Conservation (phyloP, 768 basidiomycete genomes). For the Mycena capillaripes region DNA sequence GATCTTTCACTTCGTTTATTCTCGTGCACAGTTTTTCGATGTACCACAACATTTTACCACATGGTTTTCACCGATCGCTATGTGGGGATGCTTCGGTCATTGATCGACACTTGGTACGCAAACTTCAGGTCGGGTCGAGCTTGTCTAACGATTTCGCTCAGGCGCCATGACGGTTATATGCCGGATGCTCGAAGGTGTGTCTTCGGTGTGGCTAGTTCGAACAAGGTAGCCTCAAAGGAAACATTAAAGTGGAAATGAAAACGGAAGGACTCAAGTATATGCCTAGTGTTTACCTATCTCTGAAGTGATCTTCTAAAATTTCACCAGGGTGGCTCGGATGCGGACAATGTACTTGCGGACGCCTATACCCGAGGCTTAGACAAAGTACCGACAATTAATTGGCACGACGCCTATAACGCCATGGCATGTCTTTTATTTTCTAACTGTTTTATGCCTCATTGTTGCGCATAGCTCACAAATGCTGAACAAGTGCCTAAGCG, state of each 20-base stretch:
- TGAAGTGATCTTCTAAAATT: neutral
- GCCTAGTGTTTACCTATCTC: neutral
- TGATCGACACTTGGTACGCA: slow-evolving; percentile 7
- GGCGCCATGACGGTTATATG: slow-evolving; percentile 17
- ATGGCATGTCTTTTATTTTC: neutral
- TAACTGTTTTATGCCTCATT: neutral
- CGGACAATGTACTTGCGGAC: slow-evolving; percentile 9
- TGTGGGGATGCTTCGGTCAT: slow-evolving; percentile 13
- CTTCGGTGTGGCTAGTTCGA: too few species aligned
- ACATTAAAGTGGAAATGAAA: neutral
- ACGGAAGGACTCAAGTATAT: slow-evolving; percentile 14
- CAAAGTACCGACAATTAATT: slow-evolving; percentile 11
- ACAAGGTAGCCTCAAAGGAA: neutral
- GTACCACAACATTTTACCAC: slow-evolving; percentile 14
- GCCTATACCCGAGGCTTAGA: neutral
- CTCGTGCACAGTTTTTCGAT: neutral
- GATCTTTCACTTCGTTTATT: neutral
- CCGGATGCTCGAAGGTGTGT: slow-evolving; percentile 3
- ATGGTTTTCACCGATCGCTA: slow-evolving; percentile 17
- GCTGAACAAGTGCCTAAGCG: slow-evolving; percentile 18
- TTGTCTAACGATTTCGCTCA: neutral
- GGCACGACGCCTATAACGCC: slow-evolving; percentile 8
- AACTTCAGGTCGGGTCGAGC: too few species aligned
- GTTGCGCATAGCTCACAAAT: neutral
- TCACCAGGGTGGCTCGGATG: slow-evolving; percentile 5